Evolutionary conservation across 371 early-diverging fungal genomes (phyloP).

Genomic region (Scutellospora calospora): DNA sequence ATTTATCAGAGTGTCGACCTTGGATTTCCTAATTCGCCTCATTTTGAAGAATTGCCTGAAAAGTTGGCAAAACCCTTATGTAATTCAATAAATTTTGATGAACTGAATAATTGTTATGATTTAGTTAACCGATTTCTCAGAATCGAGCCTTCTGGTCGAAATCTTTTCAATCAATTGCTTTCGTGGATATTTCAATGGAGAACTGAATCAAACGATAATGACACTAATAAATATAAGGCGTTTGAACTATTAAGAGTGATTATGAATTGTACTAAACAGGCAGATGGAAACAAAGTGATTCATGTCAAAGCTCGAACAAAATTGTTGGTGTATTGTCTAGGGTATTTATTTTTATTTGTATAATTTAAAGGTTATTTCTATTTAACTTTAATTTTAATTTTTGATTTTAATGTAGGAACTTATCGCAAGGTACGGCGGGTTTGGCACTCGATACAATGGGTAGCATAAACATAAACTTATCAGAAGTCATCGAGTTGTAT

Average conservation of each 20-base stretch:
- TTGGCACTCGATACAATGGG: neutral
- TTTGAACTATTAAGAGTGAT: conserved; percentile 3
- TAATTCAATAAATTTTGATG: conserved; percentile 7
- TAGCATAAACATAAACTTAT: neutral
- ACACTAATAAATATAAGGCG: neutral
- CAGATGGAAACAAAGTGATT: too few species aligned
- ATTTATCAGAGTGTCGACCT: neutral
- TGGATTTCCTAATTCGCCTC: conserved; percentile 5
- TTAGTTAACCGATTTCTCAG: neutral
- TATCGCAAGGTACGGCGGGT: too few species aligned
- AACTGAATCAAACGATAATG: neutral
- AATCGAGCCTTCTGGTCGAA: neutral
- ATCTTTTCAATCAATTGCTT: conserved; percentile 3
- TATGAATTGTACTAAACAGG: neutral
- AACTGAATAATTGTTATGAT: neutral
- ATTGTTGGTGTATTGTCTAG: neutral
- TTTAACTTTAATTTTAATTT: too few species aligned
- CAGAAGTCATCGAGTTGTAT: too few species aligned
- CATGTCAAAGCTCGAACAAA: neutral
- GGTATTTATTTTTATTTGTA: neutral
- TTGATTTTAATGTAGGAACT: neutral
- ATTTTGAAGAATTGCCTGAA: neutral
- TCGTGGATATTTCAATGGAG: conserved; percentile 5
- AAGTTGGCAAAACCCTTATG: neutral
- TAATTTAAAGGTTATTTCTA: neutral